These are phyloP conservation scores for Rhododendron vialii DNA, from an alignment of 148 eudicot species.

Conservation along the genomic window DNA sequence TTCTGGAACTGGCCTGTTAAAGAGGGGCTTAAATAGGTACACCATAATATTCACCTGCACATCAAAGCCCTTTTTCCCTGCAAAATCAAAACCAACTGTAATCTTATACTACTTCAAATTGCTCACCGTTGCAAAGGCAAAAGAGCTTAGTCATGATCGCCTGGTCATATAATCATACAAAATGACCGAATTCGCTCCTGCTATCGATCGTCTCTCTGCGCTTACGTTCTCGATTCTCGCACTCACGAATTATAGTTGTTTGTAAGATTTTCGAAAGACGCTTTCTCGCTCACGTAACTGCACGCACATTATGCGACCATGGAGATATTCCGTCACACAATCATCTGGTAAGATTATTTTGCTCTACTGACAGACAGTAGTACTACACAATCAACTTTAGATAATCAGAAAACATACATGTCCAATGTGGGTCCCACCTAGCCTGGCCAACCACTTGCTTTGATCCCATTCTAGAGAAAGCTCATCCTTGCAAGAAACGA, in stretches of 20 bases:
- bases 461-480: neutral
- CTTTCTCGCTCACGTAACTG: accelerated
- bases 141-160: neutral
- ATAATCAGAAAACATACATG: neutral
- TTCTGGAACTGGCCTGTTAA: neutral
- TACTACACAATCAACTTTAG: neutral
- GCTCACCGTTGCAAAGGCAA: neutral
- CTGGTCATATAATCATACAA: no score
- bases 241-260: no score
- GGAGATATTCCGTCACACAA: neutral
- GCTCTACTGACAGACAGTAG: neutral
- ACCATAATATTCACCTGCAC: neutral
- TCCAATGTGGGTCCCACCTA: neutral
- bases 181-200: no score
- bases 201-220: no score
- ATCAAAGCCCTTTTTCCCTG: no score
- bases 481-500: neutral
- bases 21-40: neutral
- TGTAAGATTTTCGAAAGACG: neutral
- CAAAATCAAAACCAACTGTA: neutral
- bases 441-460: neutral
- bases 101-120: neutral
- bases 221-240: no score
- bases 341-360: neutral
- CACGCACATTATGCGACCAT: no score